Conservation (phyloP, 805 yeast genomes). For the Candida jianshihensis region DNA sequence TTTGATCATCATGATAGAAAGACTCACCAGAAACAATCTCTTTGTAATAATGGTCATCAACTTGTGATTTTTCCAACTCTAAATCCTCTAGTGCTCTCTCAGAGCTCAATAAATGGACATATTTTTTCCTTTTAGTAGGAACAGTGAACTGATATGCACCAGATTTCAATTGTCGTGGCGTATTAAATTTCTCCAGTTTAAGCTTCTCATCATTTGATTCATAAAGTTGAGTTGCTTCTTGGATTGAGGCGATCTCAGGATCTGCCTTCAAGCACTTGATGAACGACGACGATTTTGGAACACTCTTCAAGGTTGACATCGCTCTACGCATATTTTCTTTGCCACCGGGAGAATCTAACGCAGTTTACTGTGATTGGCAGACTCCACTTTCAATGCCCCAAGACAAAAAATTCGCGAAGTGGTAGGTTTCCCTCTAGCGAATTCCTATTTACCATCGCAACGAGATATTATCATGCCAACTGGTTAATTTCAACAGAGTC, state of each 20-base stretch:
- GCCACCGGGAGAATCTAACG: no score
- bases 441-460: no score
- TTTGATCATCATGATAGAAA: conserved; percentile 31
- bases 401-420: no score
- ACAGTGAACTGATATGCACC: conserved; percentile 71
- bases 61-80: conserved; percentile 37
- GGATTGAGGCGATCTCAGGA: conserved; percentile 23
- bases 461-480: no score
- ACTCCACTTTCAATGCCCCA: no score
- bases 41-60: conserved; percentile 38
- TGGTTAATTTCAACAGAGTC: no score
- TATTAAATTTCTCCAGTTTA: conserved; percentile 30
- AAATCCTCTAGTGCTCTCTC: conserved; percentile 54
- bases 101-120: conserved; percentile 51
- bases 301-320: conserved; percentile 5
- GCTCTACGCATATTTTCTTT: no score
- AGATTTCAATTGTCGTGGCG: conserved; percentile 42
- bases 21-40: conserved; percentile 56
- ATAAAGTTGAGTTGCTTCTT: conserved; percentile 22
- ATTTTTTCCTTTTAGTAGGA: conserved; percentile 55
- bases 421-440: no score
- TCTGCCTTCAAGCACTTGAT: conserved; percentile 19
- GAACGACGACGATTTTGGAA: conserved; percentile 11
- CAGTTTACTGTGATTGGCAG: no score
- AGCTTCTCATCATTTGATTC: conserved; percentile 17